phyloP scores from a whole-genome alignment of 768 basidiomycete species.

The Leccinum pellstonianum region DNA sequence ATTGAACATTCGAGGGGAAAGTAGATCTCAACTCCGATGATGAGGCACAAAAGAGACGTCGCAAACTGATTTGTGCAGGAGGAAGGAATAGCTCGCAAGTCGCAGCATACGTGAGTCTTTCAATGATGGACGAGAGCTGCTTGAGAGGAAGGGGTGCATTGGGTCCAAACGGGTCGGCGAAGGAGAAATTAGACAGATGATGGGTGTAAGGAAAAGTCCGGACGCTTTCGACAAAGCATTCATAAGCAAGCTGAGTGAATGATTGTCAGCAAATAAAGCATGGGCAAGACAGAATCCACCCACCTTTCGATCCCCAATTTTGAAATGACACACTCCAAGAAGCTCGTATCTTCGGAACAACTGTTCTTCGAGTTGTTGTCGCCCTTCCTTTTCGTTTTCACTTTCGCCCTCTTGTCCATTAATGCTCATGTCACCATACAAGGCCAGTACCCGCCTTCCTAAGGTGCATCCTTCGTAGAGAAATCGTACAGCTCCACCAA shows the following conservation, averaged over 20 bases:
- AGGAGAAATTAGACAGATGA: constrained; percentile 16
- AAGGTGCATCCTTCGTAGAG: constrained; percentile 58
- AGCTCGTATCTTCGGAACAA: constrained; percentile 78
- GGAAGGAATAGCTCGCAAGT: constrained; percentile 63
- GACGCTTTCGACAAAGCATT: constrained; percentile 53
- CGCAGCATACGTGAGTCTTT: constrained; percentile 65
- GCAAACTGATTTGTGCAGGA: constrained; percentile 50
- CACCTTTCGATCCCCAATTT: constrained; percentile 77
- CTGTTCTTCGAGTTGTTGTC: constrained; percentile 62
- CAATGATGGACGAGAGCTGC: constrained; percentile 60
- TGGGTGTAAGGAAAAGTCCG: constrained; percentile 51
- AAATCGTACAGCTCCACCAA: constrained; percentile 68
- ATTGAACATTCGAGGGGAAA: constrained; percentile 14
- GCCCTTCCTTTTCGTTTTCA: constrained; percentile 39
- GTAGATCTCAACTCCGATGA: constrained; percentile 8
- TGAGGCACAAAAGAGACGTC: constrained; percentile 1
- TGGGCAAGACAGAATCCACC: constrained; percentile 13
- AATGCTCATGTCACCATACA: constrained; percentile 14
- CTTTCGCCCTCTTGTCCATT: constrained; percentile 21
- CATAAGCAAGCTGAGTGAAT: constrained; percentile 52
- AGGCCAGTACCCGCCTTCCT: constrained; percentile 46
- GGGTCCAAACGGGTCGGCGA: constrained; percentile 35
- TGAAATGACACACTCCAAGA: constrained; percentile 73
- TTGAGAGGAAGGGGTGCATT: constrained; percentile 42
- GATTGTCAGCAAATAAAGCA: neutral